Evolutionary conservation across 208 protist species (phyloP).

Genomic region (Crithidia bombi): DNA sequence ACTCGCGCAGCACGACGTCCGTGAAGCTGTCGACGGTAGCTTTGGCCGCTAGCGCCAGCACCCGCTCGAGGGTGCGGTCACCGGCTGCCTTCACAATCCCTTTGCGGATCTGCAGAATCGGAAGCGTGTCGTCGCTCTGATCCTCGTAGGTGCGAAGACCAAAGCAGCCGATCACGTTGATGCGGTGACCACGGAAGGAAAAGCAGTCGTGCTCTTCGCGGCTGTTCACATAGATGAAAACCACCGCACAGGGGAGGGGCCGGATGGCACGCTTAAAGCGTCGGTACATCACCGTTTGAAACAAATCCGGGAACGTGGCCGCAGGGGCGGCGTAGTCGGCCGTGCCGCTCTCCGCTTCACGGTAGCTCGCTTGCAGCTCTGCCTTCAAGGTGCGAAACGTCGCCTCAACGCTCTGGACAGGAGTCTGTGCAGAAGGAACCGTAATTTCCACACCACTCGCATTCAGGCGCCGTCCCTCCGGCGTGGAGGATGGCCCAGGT

Average conservation of each 20-base stretch:
- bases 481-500: background rate
- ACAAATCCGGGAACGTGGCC: background rate
- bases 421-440: background rate
- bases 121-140: conserved; percentile 36
- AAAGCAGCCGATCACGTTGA: conserved; percentile 82
- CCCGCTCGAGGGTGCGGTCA: conserved; percentile 71
- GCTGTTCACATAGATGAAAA: conserved; percentile 70
- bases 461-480: background rate
- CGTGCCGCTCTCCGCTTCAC: conserved; percentile 7
- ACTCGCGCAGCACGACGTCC: conserved; percentile 35
- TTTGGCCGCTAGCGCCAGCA: conserved; percentile 58
- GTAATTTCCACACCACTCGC: background rate
- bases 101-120: conserved; percentile 57
- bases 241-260: conserved; percentile 62
- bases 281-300: conserved; percentile 13
- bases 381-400: conserved; percentile 2
- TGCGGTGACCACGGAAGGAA: conserved; percentile 51
- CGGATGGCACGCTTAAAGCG: conserved; percentile 56
- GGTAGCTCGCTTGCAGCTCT: conserved; percentile 15
- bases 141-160: conserved; percentile 51
- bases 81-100: conserved; percentile 75
- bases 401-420: background rate
- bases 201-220: conserved; percentile 70
- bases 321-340: background rate
- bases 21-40: conserved; percentile 55